A percentile compares a stretch with the other conserved stretches of the same genome.
These are phyloP conservation scores for Pseudocercospora musae DNA, from an alignment of 2,329 filamentous ascomycete genomes.

Conservation along the genomic window DNA sequence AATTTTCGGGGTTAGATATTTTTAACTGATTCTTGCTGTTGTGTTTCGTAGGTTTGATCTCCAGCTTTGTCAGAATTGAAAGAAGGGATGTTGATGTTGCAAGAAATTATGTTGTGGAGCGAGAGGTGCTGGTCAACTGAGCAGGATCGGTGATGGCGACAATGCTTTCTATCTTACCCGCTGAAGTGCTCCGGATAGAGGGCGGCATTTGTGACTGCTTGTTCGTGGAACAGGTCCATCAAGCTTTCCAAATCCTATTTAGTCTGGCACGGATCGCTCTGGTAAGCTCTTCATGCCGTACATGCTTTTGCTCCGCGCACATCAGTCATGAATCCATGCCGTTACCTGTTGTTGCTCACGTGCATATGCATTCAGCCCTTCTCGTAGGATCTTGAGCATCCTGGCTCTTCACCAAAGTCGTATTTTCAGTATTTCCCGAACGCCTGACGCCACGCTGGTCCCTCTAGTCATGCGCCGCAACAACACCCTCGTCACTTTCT, in stretches of 20 bases:
- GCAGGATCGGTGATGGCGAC: no score
- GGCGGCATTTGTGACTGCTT: neutral
- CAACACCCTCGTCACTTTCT: constrained; percentile 84
- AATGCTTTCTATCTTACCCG: neutral
- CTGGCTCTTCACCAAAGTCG: neutral
- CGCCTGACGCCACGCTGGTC: constrained; percentile 20
- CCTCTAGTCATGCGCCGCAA: constrained; percentile 20
- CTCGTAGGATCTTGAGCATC: neutral
- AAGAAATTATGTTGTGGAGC: no score
- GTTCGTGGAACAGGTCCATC: neutral
- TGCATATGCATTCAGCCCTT: neutral
- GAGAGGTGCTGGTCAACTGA: no score
- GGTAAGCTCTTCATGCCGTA: neutral
- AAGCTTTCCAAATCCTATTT: neutral
- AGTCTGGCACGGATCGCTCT: neutral
- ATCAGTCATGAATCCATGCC: neutral
- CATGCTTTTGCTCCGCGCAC: neutral
- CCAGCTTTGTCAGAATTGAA: no score
- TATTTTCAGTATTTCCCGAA: neutral
- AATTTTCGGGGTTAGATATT: no score
- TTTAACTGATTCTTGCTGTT: no score
- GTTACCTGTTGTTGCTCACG: neutral
- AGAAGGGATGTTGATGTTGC: no score
- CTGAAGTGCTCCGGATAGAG: neutral
- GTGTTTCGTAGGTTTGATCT: no score